phyloP scores from a whole-genome alignment of 1,284 basidiomycete species.

The Moesziomyces aphidis region DNA sequence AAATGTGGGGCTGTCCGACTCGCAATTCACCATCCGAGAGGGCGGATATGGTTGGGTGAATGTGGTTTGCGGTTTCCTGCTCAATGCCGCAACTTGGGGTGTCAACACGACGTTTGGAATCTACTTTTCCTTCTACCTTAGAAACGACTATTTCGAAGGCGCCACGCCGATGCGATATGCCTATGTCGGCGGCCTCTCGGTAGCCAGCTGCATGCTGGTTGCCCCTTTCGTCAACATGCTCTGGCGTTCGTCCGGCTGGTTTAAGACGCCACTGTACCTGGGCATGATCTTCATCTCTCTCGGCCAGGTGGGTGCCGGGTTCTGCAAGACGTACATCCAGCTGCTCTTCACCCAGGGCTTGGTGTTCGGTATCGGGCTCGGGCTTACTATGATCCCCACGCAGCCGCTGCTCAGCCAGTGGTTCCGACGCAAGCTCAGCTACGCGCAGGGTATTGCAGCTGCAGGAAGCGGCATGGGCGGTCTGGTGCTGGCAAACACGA shows the following conservation, averaged over 20 bases:
- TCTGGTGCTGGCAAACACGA: conserved; percentile 39
- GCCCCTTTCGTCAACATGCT: conserved; percentile 69
- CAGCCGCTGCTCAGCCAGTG: conserved; percentile 44
- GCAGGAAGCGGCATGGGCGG: conserved; percentile 37
- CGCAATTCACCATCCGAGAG: conserved; percentile 63
- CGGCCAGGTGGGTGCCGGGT: conserved; percentile 44
- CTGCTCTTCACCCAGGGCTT: conserved; percentile 55
- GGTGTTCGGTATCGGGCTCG: conserved; percentile 53
- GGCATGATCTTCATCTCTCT: conserved; percentile 56
- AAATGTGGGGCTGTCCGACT: conserved; percentile 32
- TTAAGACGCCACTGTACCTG: conserved; percentile 66
- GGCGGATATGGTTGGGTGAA: conserved; percentile 71
- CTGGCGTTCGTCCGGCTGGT: conserved; percentile 58
- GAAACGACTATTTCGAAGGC: conserved; percentile 69
- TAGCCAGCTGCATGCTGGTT: conserved; percentile 65
- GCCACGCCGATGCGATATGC: conserved; percentile 69
- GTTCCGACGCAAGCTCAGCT: conserved; percentile 34
- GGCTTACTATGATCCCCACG: conserved; percentile 51
- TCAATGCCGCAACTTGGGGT: conserved; percentile 68
- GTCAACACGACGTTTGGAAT: conserved; percentile 70
- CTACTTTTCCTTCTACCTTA: conserved; percentile 69
- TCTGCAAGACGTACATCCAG: conserved; percentile 48
- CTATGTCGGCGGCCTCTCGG: conserved; percentile 69
- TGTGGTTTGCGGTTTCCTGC: conserved; percentile 62
- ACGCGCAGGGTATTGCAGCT: conserved; percentile 27